phyloP scores from a whole-genome alignment of 2,329 filamentous ascomycete genomes.

The Exutisphaerella laricina region DNA sequence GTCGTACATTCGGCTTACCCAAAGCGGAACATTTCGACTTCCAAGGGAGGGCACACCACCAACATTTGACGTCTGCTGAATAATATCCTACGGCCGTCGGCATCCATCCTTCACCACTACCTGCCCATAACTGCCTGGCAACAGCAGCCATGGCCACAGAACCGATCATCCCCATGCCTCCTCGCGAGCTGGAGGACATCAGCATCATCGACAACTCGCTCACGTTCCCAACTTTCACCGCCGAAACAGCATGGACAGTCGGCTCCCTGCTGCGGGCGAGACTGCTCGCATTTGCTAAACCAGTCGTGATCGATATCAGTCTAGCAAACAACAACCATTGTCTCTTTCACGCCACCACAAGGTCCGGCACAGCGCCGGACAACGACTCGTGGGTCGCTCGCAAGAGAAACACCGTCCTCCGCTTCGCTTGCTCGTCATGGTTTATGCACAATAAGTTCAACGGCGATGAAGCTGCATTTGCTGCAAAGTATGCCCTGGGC shows the following conservation, averaged over 20 bases:
- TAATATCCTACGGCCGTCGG: too few relatives aligned
- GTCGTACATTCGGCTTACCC: too few relatives aligned
- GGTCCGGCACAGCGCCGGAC: slow-evolving; percentile 63
- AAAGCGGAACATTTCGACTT: too few relatives aligned
- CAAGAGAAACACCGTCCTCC: slow-evolving; percentile 65
- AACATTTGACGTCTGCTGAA: too few relatives aligned
- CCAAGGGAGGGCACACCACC: too few relatives aligned
- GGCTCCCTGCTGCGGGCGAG: slow-evolving; percentile 59
- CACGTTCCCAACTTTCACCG: slow-evolving; percentile 54
- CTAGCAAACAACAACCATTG: slow-evolving; percentile 47
- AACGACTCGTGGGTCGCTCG: slow-evolving; percentile 52
- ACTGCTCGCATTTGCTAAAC: slow-evolving; percentile 51
- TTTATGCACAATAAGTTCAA: slow-evolving; percentile 62
- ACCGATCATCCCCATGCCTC: slow-evolving; percentile 24
- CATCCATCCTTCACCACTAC: too few relatives aligned
- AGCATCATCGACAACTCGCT: slow-evolving; percentile 40
- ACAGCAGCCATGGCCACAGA: slow-evolving; percentile 20
- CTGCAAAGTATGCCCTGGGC: slow-evolving; percentile 58
- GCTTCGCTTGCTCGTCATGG: slow-evolving; percentile 67
- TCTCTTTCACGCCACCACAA: slow-evolving; percentile 65
- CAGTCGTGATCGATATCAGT: slow-evolving; percentile 59
- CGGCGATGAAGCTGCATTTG: slow-evolving; percentile 60
- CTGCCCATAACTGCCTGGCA: too few relatives aligned
- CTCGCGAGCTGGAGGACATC: slow-evolving; percentile 37
- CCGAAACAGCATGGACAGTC: slow-evolving; percentile 59